Evolutionary conservation across 2,329 filamentous ascomycete species (phyloP).

Genomic region (Pseudogymnoascus sp.): DNA sequence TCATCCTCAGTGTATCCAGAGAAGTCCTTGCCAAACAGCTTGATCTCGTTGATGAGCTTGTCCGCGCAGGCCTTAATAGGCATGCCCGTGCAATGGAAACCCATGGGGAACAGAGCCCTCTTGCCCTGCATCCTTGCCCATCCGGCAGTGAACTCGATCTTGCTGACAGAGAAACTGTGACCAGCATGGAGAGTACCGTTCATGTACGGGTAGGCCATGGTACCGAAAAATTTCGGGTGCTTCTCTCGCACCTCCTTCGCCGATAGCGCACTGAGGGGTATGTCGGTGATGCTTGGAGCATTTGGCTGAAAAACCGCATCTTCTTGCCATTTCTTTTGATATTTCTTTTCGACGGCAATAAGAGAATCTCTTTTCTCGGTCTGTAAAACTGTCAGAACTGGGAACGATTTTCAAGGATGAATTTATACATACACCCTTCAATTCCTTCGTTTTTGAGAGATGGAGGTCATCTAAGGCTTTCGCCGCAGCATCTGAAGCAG

Average conservation of each 20-base stretch:
- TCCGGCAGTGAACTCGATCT: constrained; percentile 86
- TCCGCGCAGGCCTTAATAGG: constrained; percentile 96
- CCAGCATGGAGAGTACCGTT: constrained; percentile 85
- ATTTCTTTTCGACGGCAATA: constrained; percentile 81
- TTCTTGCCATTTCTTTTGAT: constrained; percentile 77
- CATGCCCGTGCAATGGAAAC: constrained; percentile 96
- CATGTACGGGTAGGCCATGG: constrained; percentile 72
- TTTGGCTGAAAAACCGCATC: constrained; percentile 74
- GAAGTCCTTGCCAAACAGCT: constrained; percentile 81
- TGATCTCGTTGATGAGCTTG: constrained; percentile 84
- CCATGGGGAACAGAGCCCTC: constrained; percentile 77
- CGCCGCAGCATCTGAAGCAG: constrained; percentile 28
- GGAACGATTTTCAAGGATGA: constrained; percentile 11
- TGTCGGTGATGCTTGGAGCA: constrained; percentile 70
- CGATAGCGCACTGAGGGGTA: constrained; percentile 66
- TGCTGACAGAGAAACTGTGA: constrained; percentile 84
- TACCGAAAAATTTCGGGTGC: constrained; percentile 85
- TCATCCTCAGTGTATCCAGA: constrained; percentile 63
- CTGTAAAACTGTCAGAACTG: constrained; percentile 30
- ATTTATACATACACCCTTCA: constrained; percentile 44
- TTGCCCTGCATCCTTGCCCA: constrained; percentile 88
- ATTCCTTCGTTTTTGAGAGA: constrained; percentile 53
- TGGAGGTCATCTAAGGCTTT: constrained; percentile 44
- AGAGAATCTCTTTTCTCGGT: constrained; percentile 83
- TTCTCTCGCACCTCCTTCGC: constrained; percentile 69